Base-by-base conservation (phyloP, 192 early-diverging fungal species). In the Oehlia diaphana region DNA sequence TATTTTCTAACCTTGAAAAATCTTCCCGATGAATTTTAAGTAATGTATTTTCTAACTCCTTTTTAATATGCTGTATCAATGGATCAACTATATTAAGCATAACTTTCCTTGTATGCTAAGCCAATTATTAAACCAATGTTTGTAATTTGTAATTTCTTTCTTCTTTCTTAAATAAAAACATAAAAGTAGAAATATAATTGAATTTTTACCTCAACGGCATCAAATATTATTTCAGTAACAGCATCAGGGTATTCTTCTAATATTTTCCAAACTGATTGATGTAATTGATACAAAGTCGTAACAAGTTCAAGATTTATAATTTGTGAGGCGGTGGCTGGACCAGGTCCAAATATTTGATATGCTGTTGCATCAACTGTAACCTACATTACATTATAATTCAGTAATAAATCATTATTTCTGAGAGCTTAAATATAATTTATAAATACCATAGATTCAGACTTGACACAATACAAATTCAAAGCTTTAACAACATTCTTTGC, bases 11-110 rank as follows among this genome's bases (percentile, higher is more conserved):
- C 83, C 85, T 82, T 50, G 81, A 82, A 77, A 88, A 89, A 72
- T 93, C 93, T 82, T 92, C 93, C 26, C 84, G 81, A 80, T 94
- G 90, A 4, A 94, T 91, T 81, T 88, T 91, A 14, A 90, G 26
- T 35, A 94, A 83, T 2, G 86, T 83, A 4, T 42, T 63, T 44
- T 90, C 88, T 12, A 92, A 47, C 39, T 94, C 93, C 10, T 83
- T 79, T 28, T 85, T 86, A 9, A 93, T 84, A 58, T 83, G 78
- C 9, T 81, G 75, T 10, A 90, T 81, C 13, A 93, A 65, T 21
- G 88, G 85, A 68, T 91, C 84, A 21, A 86, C 87, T 66, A 93
- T 87, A 42, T 79, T 79, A 62, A 87, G 84, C 83, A 93, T 85
- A 14, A 90, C 47, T 64, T 81, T 82, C 9, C 84, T 84, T 13